These are phyloP conservation scores for Spinacia oleracea DNA, from an alignment of 179 eudicot species.

Conservation along the genomic window DNA sequence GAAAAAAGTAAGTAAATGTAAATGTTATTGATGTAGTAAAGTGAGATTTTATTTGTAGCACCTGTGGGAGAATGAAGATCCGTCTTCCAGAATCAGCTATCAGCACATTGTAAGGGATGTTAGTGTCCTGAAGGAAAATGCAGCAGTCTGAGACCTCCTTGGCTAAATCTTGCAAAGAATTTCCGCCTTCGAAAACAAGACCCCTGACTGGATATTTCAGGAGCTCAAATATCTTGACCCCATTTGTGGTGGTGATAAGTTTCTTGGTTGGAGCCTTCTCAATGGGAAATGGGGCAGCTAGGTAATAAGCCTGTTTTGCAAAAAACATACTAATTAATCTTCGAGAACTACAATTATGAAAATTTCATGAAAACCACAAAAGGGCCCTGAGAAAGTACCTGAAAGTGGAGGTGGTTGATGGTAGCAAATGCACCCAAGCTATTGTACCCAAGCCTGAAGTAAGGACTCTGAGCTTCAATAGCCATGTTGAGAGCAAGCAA, in stretches of 20 bases:
- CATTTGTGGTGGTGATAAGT: slow-evolving; percentile 44
- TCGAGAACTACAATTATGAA: not conserved
- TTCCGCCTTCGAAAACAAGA: slow-evolving; percentile 81
- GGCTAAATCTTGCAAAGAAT: slow-evolving; percentile 55
- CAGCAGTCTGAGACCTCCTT: slow-evolving; percentile 67
- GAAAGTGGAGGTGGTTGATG: slow-evolving; percentile 95
- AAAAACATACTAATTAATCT: not conserved
- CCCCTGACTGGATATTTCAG: slow-evolving; percentile 80
- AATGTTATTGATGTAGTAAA: too few relatives aligned
- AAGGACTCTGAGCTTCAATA: slow-evolving; percentile 78
- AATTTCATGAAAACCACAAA: not conserved
- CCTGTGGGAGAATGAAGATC: slow-evolving; percentile 87
- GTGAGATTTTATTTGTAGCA: slow-evolving; percentile 23
- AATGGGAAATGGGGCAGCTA: slow-evolving; percentile 71
- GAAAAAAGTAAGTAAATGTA: too few relatives aligned
- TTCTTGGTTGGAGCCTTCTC: slow-evolving; percentile 84
- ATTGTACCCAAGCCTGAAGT: slow-evolving; percentile 87
- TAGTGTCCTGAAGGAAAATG: slow-evolving; percentile 82
- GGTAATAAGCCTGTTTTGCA: slow-evolving; percentile 68
- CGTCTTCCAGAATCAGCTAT: slow-evolving; percentile 84
- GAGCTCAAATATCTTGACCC: slow-evolving; percentile 62
- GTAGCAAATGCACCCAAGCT: slow-evolving; percentile 99
- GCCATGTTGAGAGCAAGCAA: slow-evolving; percentile 95
- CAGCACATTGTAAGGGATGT: slow-evolving; percentile 83
- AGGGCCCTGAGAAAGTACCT: slow-evolving; percentile 35